Conservation (phyloP, 2,329 filamentous ascomycete genomes). For the Oidium heveae region DNA sequence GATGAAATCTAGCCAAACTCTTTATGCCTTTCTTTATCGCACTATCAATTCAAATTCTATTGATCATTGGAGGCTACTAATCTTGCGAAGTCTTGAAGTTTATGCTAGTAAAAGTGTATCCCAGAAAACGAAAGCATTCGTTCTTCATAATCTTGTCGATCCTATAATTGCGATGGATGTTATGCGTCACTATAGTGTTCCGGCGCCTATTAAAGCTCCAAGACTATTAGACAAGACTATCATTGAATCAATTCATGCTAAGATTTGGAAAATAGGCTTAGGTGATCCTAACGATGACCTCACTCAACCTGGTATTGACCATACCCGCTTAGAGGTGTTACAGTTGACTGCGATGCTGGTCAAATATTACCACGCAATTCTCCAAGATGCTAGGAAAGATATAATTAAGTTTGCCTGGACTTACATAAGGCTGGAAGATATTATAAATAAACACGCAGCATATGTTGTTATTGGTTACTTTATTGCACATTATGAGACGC, state of each 20-base stretch:
- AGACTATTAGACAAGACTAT: conserved; percentile 66
- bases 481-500: conserved; percentile 89
- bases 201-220: conserved; percentile 29
- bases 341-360: conserved; percentile 87
- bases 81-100: conserved; percentile 67
- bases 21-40: conserved; percentile 67
- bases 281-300: conserved; percentile 64
- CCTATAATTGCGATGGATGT: conserved; percentile 93
- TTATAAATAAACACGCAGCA: conserved; percentile 96
- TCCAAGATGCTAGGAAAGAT: conserved; percentile 84
- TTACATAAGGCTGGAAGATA: conserved; percentile 91
- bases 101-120: conserved; percentile 57
- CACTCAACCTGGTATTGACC: conserved; percentile 67
- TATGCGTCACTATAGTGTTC: conserved; percentile 48
- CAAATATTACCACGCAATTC: conserved; percentile 72
- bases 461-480: conserved; percentile 97
- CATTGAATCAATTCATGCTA: conserved; percentile 73
- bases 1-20: conserved; percentile 47
- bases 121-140: conserved; percentile 80
- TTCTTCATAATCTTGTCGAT: conserved; percentile 79
- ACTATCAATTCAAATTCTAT: conserved; percentile 68
- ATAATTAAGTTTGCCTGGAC: conserved; percentile 99
- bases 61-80: conserved; percentile 60
- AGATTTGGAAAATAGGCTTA: conserved; percentile 79
- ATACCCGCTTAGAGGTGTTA: conserved; percentile 84